Conservation (phyloP, 306 rosid genomes). For the Cercis canadensis region DNA sequence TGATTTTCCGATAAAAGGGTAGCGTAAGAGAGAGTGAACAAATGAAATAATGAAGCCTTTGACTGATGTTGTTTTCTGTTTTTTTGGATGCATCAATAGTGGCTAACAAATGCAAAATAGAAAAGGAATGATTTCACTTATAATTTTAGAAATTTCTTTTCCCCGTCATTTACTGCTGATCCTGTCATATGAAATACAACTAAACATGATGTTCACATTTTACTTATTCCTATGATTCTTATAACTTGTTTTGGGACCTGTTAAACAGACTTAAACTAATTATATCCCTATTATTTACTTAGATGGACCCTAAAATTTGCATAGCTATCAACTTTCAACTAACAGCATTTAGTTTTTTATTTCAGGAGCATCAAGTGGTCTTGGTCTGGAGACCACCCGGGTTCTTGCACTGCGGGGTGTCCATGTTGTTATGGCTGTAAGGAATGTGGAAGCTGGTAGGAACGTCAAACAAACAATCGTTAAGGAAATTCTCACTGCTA, state of each 20-base stretch:
- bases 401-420: slow-evolving; percentile 77
- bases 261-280: slow-evolving; percentile 1
- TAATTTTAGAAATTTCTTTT: neutral
- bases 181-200: neutral
- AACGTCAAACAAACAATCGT: slow-evolving; percentile 53
- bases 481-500: slow-evolving; percentile 62
- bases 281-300: neutral
- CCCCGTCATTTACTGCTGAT: neutral
- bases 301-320: neutral
- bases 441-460: slow-evolving; percentile 62
- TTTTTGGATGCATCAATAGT: neutral
- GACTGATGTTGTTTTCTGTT: neutral
- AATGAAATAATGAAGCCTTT: neutral
- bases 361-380: slow-evolving; percentile 88
- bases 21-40: neutral
- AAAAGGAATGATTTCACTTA: neutral
- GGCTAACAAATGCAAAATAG: neutral
- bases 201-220: neutral
- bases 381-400: slow-evolving; percentile 75
- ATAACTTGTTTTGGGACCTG: neutral
- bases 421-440: slow-evolving; percentile 84
- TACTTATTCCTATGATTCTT: slow-evolving; percentile 19
- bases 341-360: slow-evolving; percentile 13
- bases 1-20: neutral
- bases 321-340: slow-evolving; percentile 3